These are phyloP conservation scores for Sanghuangporus sanghuang DNA, from an alignment of 1,284 basidiomycete genomes.

Conservation along the genomic window DNA sequence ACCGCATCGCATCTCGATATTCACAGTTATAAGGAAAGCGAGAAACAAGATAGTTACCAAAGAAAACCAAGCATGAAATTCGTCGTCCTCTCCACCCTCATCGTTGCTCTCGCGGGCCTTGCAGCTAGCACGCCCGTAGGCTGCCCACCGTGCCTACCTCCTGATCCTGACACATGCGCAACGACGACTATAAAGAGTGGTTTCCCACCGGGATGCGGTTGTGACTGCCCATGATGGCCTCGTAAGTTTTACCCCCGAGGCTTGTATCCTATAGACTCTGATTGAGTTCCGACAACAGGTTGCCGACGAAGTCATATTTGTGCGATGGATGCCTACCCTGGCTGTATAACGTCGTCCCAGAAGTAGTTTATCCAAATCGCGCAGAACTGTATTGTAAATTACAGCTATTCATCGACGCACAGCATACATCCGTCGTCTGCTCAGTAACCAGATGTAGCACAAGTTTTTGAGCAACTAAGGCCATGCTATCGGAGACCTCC, in stretches of 20 bases:
- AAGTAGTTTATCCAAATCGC: too few species aligned
- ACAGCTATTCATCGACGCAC: too few species aligned
- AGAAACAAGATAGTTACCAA: not conserved
- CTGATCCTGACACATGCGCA: not conserved
- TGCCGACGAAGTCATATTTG: too few species aligned
- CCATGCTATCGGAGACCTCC: too few species aligned
- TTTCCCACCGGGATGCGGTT: slow-evolving; percentile 7
- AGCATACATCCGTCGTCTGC: too few species aligned
- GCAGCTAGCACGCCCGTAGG: not conserved
- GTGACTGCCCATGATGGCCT: not conserved
- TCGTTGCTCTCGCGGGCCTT: not conserved
- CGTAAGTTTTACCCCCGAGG: not conserved
- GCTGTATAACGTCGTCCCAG: too few species aligned
- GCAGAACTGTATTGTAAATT: too few species aligned
- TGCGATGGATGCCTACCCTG: too few species aligned
- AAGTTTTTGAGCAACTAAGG: too few species aligned
- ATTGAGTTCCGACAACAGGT: too few species aligned
- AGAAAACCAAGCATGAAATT: not conserved
- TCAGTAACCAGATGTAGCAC: too few species aligned
- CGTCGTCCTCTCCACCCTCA: not conserved
- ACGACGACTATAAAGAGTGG: not conserved
- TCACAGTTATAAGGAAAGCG: not conserved
- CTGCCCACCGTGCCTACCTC: slow-evolving; percentile 4
- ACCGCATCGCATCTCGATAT: not conserved
- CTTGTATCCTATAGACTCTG: not conserved